phyloP scores from a whole-genome alignment of 1,139 yeast species.

The Wickerhamomyces sp. region DNA sequence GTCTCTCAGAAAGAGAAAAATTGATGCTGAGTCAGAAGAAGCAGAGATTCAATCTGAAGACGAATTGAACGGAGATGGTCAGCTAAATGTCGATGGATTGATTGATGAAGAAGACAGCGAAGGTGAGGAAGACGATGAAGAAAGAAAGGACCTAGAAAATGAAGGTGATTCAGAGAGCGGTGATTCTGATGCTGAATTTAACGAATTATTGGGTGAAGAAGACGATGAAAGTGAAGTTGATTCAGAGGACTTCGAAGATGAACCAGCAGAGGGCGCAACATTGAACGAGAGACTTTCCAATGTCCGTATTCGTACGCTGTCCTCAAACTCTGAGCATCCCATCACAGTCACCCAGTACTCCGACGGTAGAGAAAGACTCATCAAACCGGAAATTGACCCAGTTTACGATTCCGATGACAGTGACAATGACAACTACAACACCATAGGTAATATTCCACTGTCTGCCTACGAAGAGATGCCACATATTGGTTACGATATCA shows the following conservation, averaged over 20 bases:
- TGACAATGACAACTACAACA: conserved; percentile 77
- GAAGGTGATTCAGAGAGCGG: conserved; percentile 20
- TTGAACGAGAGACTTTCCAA: conserved; percentile 53
- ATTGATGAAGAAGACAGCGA: conserved; percentile 1
- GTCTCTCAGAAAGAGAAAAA: conserved; percentile 1
- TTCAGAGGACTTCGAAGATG: conserved; percentile 39
- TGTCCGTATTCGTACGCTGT: conserved; percentile 45
- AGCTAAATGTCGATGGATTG: conserved; percentile 1
- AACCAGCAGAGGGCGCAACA: conserved; percentile 44
- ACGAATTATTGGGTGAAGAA: conserved; percentile 49
- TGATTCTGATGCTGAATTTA: conserved; percentile 61
- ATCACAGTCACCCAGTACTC: conserved; percentile 53
- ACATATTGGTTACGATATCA: conserved; percentile 93
- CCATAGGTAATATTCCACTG: conserved; percentile 89
- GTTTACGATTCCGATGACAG: conserved; percentile 91
- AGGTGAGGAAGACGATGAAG: neutral
- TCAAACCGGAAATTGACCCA: conserved; percentile 89
- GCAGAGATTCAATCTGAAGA: neutral
- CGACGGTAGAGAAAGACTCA: conserved; percentile 72
- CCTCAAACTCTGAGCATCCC: conserved; percentile 33
- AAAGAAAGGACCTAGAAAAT: conserved; percentile 5
- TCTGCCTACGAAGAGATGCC: conserved; percentile 97
- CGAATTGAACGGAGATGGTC: neutral
- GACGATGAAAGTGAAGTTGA: conserved; percentile 28
- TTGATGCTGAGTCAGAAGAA: neutral